Conservation (phyloP, 169 alveolate genomes). For the Babesia bigemina region DNA sequence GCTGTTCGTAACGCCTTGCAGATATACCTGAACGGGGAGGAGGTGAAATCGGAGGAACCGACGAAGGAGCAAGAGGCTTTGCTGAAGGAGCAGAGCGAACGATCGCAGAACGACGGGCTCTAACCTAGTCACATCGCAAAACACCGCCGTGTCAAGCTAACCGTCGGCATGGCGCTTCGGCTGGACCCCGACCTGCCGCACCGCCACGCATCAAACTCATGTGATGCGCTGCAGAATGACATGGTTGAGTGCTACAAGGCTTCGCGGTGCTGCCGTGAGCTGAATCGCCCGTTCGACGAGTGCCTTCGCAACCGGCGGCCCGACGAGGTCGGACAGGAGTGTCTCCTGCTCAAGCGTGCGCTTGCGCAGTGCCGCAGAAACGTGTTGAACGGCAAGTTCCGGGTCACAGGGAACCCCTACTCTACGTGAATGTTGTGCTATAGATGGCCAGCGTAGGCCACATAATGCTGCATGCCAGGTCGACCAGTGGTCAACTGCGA, state of each 20-base stretch:
- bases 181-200: conserved; percentile 80
- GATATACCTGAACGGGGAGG: conserved; percentile 55
- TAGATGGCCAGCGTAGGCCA: background rate
- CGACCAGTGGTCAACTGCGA: background rate
- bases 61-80: background rate
- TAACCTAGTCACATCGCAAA: conserved; percentile 5
- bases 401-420: conserved; percentile 77
- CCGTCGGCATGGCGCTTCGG: conserved; percentile 45
- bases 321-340: conserved; percentile 77
- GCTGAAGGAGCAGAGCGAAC: conserved; percentile 14
- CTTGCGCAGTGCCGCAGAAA: conserved; percentile 83
- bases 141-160: background rate
- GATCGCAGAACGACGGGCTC: background rate
- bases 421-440: conserved; percentile 48
- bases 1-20: background rate
- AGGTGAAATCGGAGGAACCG: conserved; percentile 1
- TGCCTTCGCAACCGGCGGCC: conserved; percentile 75
- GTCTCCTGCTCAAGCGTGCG: conserved; percentile 76
- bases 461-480: background rate
- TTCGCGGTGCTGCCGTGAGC: conserved; percentile 72
- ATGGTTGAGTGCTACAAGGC: conserved; percentile 81
- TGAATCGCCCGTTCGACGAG: conserved; percentile 70
- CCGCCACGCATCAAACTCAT: conserved; percentile 81
- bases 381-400: conserved; percentile 71
- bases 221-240: conserved; percentile 74